A percentile compares a stretch with the other conserved stretches of the same genome.
phyloP scores from a whole-genome alignment of 2,329 filamentous ascomycete species.

The Conoideocrella luteorostrata region DNA sequence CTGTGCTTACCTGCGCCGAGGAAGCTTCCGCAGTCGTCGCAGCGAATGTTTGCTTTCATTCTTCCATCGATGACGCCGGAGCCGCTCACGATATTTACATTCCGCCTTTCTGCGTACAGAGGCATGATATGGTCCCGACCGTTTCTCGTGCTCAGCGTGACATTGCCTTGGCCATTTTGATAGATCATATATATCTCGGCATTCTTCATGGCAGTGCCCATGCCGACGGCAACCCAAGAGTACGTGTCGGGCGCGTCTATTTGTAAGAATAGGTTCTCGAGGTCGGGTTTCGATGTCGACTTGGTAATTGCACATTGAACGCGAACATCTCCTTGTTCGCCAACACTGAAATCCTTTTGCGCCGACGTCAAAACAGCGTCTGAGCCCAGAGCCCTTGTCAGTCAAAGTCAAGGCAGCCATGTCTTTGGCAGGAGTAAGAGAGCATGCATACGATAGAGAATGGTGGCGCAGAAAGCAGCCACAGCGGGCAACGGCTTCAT shows the following conservation, averaged over 20 bases:
- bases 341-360: not conserved
- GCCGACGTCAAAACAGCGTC: not conserved
- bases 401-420: too few species aligned
- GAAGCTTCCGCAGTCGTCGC: slow-evolving; percentile 44
- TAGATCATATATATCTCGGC: slow-evolving; percentile 59
- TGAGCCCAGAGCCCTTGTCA: too few species aligned
- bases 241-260: slow-evolving; percentile 45
- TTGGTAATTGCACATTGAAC: not conserved
- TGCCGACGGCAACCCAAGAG: slow-evolving; percentile 53
- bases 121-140: slow-evolving; percentile 44
- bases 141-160: slow-evolving; percentile 53
- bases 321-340: not conserved
- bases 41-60: slow-evolving; percentile 55
- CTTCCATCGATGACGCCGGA: slow-evolving; percentile 45
- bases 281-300: not conserved
- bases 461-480: too few species aligned
- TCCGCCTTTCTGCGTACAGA: slow-evolving; percentile 32
- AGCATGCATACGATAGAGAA: too few species aligned
- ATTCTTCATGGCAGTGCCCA: slow-evolving; percentile 47
- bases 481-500: too few species aligned
- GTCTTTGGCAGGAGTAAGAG: too few species aligned
- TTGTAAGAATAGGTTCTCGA: slow-evolving; percentile 50
- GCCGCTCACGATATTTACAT: slow-evolving; percentile 49
- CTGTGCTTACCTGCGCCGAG: slow-evolving; percentile 34
- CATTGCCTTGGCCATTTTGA: slow-evolving; percentile 48